Evolutionary conservation across 2,329 filamentous ascomycete species (phyloP).

Genomic region (Trichoderma breve): DNA sequence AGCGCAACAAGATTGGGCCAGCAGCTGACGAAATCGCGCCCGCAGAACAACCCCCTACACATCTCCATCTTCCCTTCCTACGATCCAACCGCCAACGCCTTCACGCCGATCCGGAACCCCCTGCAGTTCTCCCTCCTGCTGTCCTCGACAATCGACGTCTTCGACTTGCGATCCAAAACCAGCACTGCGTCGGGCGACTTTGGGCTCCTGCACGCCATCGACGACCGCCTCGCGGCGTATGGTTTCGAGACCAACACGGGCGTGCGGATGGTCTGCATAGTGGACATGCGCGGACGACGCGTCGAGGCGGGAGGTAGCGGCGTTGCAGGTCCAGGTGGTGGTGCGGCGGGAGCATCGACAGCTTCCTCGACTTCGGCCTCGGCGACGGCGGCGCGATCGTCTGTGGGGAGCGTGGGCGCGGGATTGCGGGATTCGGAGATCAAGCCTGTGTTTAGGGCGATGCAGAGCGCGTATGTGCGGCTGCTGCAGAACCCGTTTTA

Average conservation of each 20-base stretch:
- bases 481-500: conserved; percentile 95
- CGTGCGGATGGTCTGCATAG: conserved; percentile 82
- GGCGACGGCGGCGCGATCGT: conserved; percentile 27
- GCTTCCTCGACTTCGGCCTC: conserved; percentile 24
- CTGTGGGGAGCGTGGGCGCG: conserved; percentile 46
- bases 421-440: conserved; percentile 84
- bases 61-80: conserved; percentile 83
- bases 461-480: conserved; percentile 88
- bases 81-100: conserved; percentile 52
- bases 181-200: conserved; percentile 77
- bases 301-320: conserved; percentile 5
- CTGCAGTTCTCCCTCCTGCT: conserved; percentile 91
- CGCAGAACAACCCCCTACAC: conserved; percentile 92
- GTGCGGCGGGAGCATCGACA: conserved; percentile 10
- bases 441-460: conserved; percentile 82
- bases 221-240: conserved; percentile 90
- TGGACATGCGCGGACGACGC: conserved; percentile 68
- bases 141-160: conserved; percentile 88
- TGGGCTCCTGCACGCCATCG: conserved; percentile 86
- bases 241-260: conserved; percentile 97
- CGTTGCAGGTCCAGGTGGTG: conserved; percentile 16
- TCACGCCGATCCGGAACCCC: conserved; percentile 62
- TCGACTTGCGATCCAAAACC: conserved; percentile 77
- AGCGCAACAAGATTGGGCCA: neutral
- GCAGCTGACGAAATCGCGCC: neutral